Base-by-base conservation (phyloP, 2,329 filamentous ascomycete species). In the Volutella citrinella region DNA sequence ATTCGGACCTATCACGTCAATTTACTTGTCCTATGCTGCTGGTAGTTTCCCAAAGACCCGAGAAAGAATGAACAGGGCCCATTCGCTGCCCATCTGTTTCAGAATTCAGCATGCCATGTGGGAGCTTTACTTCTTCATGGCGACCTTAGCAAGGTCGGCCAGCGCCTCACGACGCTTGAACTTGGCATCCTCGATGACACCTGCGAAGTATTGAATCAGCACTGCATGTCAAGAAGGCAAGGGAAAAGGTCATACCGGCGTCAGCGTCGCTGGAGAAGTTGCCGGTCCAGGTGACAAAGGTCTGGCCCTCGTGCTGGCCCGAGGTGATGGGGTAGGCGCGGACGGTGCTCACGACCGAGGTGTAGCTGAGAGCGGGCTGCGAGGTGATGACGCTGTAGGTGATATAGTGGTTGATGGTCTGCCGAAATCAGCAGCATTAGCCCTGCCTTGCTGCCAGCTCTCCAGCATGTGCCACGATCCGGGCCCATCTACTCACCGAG, bases 111-210 rank as follows among this genome's bases (percentile, higher is more conserved):
- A n/a, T n/a, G n/a, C n/a, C n/a, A n/a, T n/a, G n/a, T n/a, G n/a
- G n/a, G n/a, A n/a, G 10, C 11, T 12, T 39, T 51, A 55, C 30
- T 53, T 52, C 36, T 54, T 55, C 12, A 36, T 30, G 5, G 66
- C 72, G 19, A 62, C 69, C 51, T 71, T 70, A 38, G 76, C 79
- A 23, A 86, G 70, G 51, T 84, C 82, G 30, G 77, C 75, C 22
- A 87, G 69, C 30, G 80, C 82, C 57, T 86, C 82, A 32, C 78
- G 78, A 43, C 82, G 80, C 74, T 87, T 87, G 73, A 80, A 87
- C 67, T 82, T 84, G 52, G 81, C 82, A 55, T 87, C 82, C 60
- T 83, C 76, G 46, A 87, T 84, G 39, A 85, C 82, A 49, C 74
- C 81, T 84, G 38, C 5, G n/a, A 34, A 24, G 19, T 14, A n/a